Evolutionary conservation across 2,329 filamentous ascomycete genomes (phyloP), one percentile per base, ranked within the genome.

Genomic region (Alternaria metachromatica): DNA sequence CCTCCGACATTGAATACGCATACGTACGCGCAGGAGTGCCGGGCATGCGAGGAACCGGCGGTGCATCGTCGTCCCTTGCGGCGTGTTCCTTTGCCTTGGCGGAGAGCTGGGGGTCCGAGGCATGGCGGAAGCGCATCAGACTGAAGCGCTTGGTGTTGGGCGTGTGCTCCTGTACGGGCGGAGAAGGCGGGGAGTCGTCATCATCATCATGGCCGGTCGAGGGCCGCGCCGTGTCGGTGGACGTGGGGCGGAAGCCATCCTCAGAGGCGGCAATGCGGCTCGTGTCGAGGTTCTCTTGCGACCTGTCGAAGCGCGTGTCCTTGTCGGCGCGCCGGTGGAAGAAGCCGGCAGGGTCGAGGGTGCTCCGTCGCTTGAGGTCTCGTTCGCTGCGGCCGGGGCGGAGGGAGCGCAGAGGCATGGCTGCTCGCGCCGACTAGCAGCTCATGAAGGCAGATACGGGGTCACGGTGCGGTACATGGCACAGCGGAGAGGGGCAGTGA

Each of bases 31-130:
- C 55, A 48, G 66, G 58, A 13, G 61, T 58, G 21, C 81, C 79
- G 23, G 78, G 79, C 63, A 83, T 69, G 8, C 63, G 33, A 33
- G 65, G 65, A 12, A 63, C 61, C 0, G 45, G 82, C 65, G 82
- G 82, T 37, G 75, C 66, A 13, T 60, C 44, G 43, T 49, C 62
- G 41, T 66, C 54, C 18, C 60, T 62, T 63, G 65, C 81, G 82
- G 87, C 76, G 84, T 93, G 90, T 72, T 91, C 87, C 78, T 90
- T 94, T 56, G 91, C 90, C 77, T 89, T 88, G 28, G 89, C 84
- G 11, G 93, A 93, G 65, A 98, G 83, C 80, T 97, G 94, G 55
- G 94, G 92, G 82, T 98, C 95, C 9, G 94, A 97, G 65, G 93
- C 94, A 86, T 97, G 94, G 74, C 94, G 92, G 79, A 96, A 94